Base-by-base conservation (phyloP, 441 rosid genomes). In the Bocquillonia castaneifolia region DNA sequence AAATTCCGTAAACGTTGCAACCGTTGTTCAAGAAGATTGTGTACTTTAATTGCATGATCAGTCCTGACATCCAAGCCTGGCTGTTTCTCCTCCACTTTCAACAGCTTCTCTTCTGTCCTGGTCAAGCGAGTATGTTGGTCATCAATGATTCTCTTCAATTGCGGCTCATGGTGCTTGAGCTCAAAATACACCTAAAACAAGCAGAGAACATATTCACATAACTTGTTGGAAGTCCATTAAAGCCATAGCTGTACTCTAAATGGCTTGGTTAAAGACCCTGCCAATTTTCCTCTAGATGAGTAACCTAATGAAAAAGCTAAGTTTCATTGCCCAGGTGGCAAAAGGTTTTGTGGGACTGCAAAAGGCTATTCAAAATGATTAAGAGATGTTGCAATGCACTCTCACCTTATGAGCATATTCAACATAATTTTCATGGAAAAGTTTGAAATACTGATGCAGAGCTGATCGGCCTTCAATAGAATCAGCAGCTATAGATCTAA, bases 361-460 rank as follows among this genome's bases (percentile, higher is more conserved):
- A 57, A 60, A 52, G 45, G 32, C 12, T 17, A 13, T 56, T 13
- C 25, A 40, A 36, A 57, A 53, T 25, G 52, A 55, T 25, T 26
- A 44, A 13, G 8, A 28, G 48, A 36, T 50, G 36, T 13, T n/a
- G 12, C 2, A 42, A 3, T 37, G 42, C 26, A 54, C 77, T 64
- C 81, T 79, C 78, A 92, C 99, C 96, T 92, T 95, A 77, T 92
- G 98, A 5, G 98, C 98, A 82, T 95, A 95, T 66, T 88, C 96
- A 44, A 90, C 91, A 37, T 94, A 90, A 82, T 86, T 90, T 83
- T 92, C 96, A 77, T 87, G 97, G 84, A 94, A 94, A 73, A 88
- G 90, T 75, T 89, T 92, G 80, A 87, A 83, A 82, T 89, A 92
- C 69, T 90, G 89, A 83, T 90, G 97, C 76, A 90, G 88, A 54